Percentiles rank a stretch among this genome's conserved stretches.
phyloP scores from a whole-genome alignment of 2,329 filamentous ascomycete genomes.

The Colletotrichum sojae region DNA sequence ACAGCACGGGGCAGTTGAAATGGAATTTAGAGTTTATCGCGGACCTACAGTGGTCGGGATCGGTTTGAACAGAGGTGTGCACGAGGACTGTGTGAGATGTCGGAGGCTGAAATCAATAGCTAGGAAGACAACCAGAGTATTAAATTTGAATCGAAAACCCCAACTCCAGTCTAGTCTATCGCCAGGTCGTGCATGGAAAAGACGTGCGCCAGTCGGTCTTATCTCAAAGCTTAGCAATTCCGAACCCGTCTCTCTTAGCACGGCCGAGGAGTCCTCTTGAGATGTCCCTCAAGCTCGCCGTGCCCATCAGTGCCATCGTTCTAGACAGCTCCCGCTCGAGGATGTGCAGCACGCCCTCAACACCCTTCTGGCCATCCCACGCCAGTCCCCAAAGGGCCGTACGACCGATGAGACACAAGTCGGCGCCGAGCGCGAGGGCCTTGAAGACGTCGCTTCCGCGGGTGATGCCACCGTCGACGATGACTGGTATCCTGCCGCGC shows the following conservation, averaged over 20 bases:
- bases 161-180: not conserved
- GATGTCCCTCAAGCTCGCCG: constrained; percentile 29
- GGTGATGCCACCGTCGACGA: constrained; percentile 38
- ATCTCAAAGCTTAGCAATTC: constrained; percentile 30
- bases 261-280: constrained; percentile 30
- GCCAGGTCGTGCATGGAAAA: not conserved
- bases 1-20: too few relatives aligned
- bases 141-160: too few relatives aligned
- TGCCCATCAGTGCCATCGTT: constrained; percentile 37
- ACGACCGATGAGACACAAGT: constrained; percentile 34
- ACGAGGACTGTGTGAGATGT: too few relatives aligned
- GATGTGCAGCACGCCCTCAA: constrained; percentile 39
- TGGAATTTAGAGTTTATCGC: too few relatives aligned
- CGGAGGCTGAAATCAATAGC: too few relatives aligned
- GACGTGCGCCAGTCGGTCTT: not conserved
- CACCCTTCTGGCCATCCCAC: constrained; percentile 39
- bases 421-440: constrained; percentile 35
- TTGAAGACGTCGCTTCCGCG: constrained; percentile 37
- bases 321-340: constrained; percentile 31
- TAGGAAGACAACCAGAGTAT: too few relatives aligned
- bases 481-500: constrained; percentile 44
- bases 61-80: too few relatives aligned
- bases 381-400: constrained; percentile 38
- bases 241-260: constrained; percentile 27
- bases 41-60: too few relatives aligned